phyloP scores from a whole-genome alignment of 768 basidiomycete species.

The Russula emetica region DNA sequence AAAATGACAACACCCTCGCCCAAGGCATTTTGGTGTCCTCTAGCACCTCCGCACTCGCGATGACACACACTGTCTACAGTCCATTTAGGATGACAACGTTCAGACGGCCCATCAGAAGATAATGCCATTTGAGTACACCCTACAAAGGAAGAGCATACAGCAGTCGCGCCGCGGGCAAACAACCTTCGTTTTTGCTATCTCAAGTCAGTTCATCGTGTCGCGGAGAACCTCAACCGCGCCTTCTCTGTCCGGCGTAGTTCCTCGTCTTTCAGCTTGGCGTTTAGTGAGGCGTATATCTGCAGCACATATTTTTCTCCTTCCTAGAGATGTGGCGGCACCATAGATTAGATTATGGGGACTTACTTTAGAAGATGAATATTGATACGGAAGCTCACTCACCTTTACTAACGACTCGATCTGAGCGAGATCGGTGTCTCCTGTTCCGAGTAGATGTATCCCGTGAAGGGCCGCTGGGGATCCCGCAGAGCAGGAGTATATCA shows the following conservation, averaged over 20 bases:
- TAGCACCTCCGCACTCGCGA: no score
- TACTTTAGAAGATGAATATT: neutral
- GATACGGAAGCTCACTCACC: constrained; percentile 38
- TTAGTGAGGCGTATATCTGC: constrained; percentile 52
- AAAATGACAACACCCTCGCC: no score
- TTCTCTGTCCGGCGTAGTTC: constrained; percentile 56
- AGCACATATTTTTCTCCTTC: constrained; percentile 62
- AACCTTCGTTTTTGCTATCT: neutral
- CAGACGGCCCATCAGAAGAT: neutral
- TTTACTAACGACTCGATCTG: constrained; percentile 51
- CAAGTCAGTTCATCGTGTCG: constrained; percentile 12
- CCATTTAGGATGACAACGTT: neutral
- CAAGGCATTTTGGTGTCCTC: no score
- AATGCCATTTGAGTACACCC: neutral
- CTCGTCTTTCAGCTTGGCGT: constrained; percentile 62
- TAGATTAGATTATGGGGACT: neutral
- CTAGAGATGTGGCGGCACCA: constrained; percentile 36
- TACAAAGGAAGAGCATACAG: no score
- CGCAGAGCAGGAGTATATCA: constrained; percentile 58
- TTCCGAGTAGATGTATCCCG: constrained; percentile 59
- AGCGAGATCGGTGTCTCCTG: constrained; percentile 49
- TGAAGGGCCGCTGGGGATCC: constrained; percentile 45
- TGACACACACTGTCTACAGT: no score
- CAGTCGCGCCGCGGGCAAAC: neutral
- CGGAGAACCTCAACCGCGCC: constrained; percentile 50